Percentiles rank a stretch among this genome's conserved stretches.
These are phyloP conservation scores for Kuraishia piskuri DNA, from an alignment of 805 yeast genomes.

Conservation along the genomic window DNA sequence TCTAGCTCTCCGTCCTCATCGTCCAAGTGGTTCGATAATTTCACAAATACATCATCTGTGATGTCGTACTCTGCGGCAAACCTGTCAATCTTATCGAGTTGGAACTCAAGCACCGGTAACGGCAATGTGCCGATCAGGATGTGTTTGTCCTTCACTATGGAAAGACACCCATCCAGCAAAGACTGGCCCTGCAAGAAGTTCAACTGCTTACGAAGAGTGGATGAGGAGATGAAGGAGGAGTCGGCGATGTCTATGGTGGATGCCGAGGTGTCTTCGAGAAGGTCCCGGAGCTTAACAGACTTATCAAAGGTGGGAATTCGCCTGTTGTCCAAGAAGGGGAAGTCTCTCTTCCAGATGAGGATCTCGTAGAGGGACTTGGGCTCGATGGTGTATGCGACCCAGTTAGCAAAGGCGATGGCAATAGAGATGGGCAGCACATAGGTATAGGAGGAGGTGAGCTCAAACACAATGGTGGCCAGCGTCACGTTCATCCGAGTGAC, in stretches of 20 bases:
- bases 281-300: conserved; percentile 29
- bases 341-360: conserved; percentile 35
- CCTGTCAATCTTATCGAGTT: conserved; percentile 34
- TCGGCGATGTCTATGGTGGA: conserved; percentile 28
- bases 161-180: conserved; percentile 44
- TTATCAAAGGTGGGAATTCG: conserved; percentile 23
- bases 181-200: conserved; percentile 28
- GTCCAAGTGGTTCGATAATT: conserved; percentile 5
- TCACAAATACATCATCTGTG: conserved; percentile 23
- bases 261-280: conserved; percentile 18
- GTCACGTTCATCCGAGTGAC: conserved; percentile 48
- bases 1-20: not conserved
- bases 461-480: conserved; percentile 41
- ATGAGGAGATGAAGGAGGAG: conserved; percentile 24
- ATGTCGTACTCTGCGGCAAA: conserved; percentile 18
- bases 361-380: conserved; percentile 42
- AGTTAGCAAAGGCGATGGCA: conserved; percentile 46
- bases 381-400: conserved; percentile 46
- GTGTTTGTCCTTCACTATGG: conserved; percentile 23
- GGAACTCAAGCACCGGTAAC: conserved; percentile 42
- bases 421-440: conserved; percentile 50
- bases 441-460: conserved; percentile 46
- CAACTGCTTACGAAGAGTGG: conserved; percentile 26
- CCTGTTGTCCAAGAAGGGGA: conserved; percentile 44
- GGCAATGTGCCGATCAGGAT: conserved; percentile 36